Base-by-base conservation (phyloP, 805 yeast species). In the Saccharomycodes ludwigii region DNA sequence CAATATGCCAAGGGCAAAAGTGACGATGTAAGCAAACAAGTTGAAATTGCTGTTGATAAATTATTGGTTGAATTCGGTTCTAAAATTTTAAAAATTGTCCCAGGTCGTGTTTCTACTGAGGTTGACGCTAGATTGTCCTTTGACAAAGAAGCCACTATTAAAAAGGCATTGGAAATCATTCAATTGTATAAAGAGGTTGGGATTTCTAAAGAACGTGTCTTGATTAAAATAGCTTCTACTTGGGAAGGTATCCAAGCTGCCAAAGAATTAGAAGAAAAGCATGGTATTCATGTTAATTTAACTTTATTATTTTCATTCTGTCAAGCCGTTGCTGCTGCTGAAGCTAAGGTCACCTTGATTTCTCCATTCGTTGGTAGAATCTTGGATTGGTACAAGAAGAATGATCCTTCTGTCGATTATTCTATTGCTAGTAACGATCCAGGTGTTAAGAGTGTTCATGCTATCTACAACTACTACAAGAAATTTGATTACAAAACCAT, bases 211-310 rank as follows among this genome's bases (percentile, higher is more conserved):
- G 95, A 86, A 43, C 74, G 97, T 61, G 72, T 91, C 41, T 73
- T 88, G 56, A 91, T 91, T 66, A 91, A 91, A 73, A 73, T 91
- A 45, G 98, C 98, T 40, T 80, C 97, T 39, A 91, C 98, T 43
- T 91, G 86, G 82, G 98, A 91, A 68, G 99, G 99, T 71, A 91
- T 91, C 60, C 95, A 83, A 64, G 99, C 98, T 48, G 98, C 99
- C 36, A 74, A 76, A 59, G 94, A 82, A 60, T 73, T 91, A 59
- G 98, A 91, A 71, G 61, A 76, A 44, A 75, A 91, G 63, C 70
- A 91, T 68, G 85, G 75, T 32, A 73, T 91, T 50, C 97, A 91
- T 76, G 73, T 80, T 66, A 91, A 91, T 75, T 72, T 91, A 70
- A 91, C 99, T 36, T 66, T 91, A 48, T 71, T 91, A 54, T 91